Percentiles rank a stretch among this genome's conserved stretches.
Conservation (phyloP, 2,329 filamentous ascomycete species). For the Fusarium scirpi region DNA sequence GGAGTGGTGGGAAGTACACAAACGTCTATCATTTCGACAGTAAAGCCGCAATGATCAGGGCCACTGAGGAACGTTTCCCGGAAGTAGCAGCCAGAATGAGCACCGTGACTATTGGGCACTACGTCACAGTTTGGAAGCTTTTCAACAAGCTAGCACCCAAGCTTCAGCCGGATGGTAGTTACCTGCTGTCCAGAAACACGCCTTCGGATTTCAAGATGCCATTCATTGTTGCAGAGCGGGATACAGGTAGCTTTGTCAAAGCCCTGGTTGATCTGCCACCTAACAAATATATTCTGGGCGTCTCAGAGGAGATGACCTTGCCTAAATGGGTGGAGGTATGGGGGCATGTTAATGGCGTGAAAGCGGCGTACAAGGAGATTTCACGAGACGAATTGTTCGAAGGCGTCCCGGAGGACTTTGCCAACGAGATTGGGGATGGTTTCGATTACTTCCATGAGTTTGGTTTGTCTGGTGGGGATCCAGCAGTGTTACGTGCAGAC, state of each 20-base stretch:
- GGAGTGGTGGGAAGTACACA: slow-evolving; percentile 29
- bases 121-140: slow-evolving; percentile 14
- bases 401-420: background rate
- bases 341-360: slow-evolving; percentile 31
- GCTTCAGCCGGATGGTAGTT: slow-evolving; percentile 14
- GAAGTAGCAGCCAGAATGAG: slow-evolving; percentile 18
- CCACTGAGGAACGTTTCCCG: slow-evolving; percentile 11
- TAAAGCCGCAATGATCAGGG: slow-evolving; percentile 18
- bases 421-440: slow-evolving; percentile 32
- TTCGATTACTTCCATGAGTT: slow-evolving; percentile 32
- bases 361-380: slow-evolving; percentile 35
- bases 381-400: slow-evolving; percentile 24
- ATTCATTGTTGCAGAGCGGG: background rate
- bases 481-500: slow-evolving; percentile 19
- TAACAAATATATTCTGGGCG: background rate
- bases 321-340: slow-evolving; percentile 25
- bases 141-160: background rate
- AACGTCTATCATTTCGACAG: slow-evolving; percentile 28
- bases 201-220: background rate
- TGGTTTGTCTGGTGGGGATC: slow-evolving; percentile 30
- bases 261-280: background rate
- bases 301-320: slow-evolving; percentile 16
- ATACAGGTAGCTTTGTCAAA: background rate
- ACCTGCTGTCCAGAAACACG: background rate
- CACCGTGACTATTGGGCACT: background rate